A percentile compares a stretch with the other conserved stretches of the same genome.
phyloP scores from a whole-genome alignment of 768 basidiomycete genomes.

The Fistulinella prunicolor region DNA sequence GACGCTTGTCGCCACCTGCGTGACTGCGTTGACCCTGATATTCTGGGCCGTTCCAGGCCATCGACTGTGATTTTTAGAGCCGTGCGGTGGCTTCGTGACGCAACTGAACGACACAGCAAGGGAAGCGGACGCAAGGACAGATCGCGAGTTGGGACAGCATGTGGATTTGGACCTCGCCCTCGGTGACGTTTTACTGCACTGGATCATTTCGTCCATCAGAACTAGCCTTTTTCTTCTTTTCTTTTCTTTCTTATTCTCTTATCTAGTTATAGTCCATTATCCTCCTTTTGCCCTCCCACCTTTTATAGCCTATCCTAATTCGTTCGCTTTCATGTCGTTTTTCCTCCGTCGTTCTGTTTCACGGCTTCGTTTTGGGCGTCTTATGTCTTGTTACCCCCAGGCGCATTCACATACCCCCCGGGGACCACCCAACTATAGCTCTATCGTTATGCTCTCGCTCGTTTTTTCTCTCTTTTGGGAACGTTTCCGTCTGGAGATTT shows the following conservation, averaged over 20 bases:
- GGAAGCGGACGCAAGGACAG: conserved; percentile 10
- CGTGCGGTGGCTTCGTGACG: conserved; percentile 3
- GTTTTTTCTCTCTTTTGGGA: conserved; percentile 24
- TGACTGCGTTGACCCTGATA: conserved; percentile 79
- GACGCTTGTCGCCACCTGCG: conserved; percentile 71
- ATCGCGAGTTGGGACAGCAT: conserved; percentile 12
- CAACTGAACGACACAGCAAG: conserved; percentile 1
- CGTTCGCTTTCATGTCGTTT: conserved; percentile 11
- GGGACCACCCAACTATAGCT: conserved; percentile 19
- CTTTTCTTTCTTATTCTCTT: conserved; percentile 22
- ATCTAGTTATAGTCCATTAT: conserved; percentile 30
- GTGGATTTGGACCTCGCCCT: conserved; percentile 14
- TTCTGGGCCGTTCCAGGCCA: conserved; percentile 98
- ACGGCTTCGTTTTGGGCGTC: conserved; percentile 11
- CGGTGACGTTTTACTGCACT: conserved; percentile 9
- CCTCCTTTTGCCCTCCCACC: conserved; percentile 13
- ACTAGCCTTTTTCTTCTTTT: conserved; percentile 18
- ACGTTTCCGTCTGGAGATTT: conserved; percentile 12
- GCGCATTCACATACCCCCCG: conserved; percentile 25
- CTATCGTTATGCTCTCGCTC: conserved; percentile 27
- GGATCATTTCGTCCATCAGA: conserved; percentile 22
- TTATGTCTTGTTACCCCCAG: conserved; percentile 23
- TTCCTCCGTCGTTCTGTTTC: conserved; percentile 20
- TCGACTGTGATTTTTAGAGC: conserved; percentile 50
- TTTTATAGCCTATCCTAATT: conserved; percentile 28